A percentile compares a stretch with the other conserved stretches of the same genome.
phyloP scores from a whole-genome alignment of 2,329 filamentous ascomycete species.

The Monilinia vaccinii-corymbosi region DNA sequence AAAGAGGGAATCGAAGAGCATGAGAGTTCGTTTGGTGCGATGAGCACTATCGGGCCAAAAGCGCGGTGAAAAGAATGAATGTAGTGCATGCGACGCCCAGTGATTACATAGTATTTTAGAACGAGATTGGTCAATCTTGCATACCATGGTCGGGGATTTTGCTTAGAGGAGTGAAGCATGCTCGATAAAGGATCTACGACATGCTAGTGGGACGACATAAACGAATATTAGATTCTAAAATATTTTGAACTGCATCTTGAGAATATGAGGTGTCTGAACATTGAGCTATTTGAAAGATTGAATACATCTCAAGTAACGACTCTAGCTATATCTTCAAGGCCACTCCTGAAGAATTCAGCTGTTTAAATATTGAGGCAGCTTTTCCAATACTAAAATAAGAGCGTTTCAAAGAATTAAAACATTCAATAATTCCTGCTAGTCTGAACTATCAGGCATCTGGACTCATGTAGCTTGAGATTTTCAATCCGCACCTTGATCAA shows the following conservation, averaged over 20 bases:
- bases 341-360: no score
- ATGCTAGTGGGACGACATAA: not conserved
- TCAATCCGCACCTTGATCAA: not conserved
- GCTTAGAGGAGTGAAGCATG: not conserved
- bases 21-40: not conserved
- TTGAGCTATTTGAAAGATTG: no score
- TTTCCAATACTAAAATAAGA: no score
- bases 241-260: not conserved
- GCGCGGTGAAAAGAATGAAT: not conserved
- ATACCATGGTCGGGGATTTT: conserved; percentile 5
- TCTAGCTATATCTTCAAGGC: no score
- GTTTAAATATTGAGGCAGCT: no score
- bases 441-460: not conserved
- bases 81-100: not conserved
- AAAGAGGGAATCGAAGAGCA: not conserved
- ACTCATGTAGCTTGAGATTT: not conserved
- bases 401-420: not conserved
- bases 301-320: no score
- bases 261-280: not conserved
- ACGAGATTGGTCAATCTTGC: not conserved
- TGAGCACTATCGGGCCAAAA: not conserved
- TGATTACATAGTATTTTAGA: not conserved
- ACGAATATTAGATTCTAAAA: not conserved
- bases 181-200: not conserved
- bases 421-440: not conserved